phyloP scores from a whole-genome alignment of 345 rosid species.

The Leavenworthia alabamica region DNA sequence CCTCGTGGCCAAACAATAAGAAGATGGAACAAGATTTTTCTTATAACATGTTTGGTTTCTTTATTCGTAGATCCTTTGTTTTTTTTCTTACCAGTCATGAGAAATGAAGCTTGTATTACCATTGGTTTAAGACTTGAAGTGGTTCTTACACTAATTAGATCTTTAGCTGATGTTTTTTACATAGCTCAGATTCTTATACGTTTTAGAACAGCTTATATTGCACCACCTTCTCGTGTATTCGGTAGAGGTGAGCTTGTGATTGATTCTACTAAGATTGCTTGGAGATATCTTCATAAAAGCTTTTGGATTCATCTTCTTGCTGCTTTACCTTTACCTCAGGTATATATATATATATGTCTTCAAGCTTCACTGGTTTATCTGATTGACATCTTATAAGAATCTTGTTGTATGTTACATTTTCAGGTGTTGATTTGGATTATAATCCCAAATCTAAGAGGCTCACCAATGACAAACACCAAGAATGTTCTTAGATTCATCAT shows the following conservation, averaged over 20 bases:
- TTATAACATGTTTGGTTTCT: constrained; percentile 64
- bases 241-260: constrained; percentile 91
- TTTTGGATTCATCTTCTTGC: constrained; percentile 73
- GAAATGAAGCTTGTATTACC: constrained; percentile 46
- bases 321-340: constrained; percentile 94
- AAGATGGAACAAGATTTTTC: constrained; percentile 69
- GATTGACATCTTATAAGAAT: background rate
- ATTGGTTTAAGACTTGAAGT: constrained; percentile 53
- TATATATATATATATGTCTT: constrained; percentile 6
- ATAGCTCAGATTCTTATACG: constrained; percentile 57
- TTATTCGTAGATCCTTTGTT: constrained; percentile 79
- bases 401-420: constrained; percentile 12
- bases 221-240: constrained; percentile 83
- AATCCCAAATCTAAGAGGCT: constrained; percentile 65
- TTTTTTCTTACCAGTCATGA: constrained; percentile 57
- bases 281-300: constrained; percentile 43
- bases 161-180: constrained; percentile 71
- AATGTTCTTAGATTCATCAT: constrained; percentile 75
- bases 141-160: constrained; percentile 53
- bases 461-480: constrained; percentile 74
- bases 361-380: background rate
- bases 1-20: constrained; percentile 59
- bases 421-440: constrained; percentile 79
- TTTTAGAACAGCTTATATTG: constrained; percentile 71
- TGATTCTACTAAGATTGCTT: constrained; percentile 54